phyloP scores from a whole-genome alignment of 306 rosid species.

The Purshia tridentata region DNA sequence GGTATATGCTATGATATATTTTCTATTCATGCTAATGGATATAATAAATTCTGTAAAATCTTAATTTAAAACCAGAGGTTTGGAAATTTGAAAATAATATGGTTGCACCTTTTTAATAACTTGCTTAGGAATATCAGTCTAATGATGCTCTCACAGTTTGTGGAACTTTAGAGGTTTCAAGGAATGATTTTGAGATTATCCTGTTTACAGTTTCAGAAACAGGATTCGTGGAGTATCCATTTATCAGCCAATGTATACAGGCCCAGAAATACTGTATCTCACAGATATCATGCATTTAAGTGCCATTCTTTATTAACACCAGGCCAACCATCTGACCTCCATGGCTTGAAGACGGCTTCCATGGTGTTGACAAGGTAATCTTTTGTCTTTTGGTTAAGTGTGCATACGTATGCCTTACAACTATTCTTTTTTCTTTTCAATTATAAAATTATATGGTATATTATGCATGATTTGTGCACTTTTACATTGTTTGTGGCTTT shows the following conservation, averaged over 20 bases:
- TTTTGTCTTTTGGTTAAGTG: slow-evolving; percentile 3
- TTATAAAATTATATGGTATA: neutral
- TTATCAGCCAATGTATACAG: slow-evolving; percentile 38
- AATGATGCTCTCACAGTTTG: neutral
- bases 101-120: neutral
- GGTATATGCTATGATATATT: neutral
- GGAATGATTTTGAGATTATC: slow-evolving; percentile 10
- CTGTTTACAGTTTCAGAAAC: slow-evolving; percentile 52
- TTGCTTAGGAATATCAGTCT: neutral
- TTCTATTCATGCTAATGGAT: neutral
- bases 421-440: neutral
- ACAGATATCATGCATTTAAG: slow-evolving; percentile 52
- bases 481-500: neutral
- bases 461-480: neutral
- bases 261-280: slow-evolving; percentile 42
- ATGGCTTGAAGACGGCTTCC: slow-evolving; percentile 47
- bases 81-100: neutral
- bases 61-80: neutral
- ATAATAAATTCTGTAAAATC: neutral
- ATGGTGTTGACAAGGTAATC: slow-evolving; percentile 58
- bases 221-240: slow-evolving; percentile 38
- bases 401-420: neutral
- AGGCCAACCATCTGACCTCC: slow-evolving; percentile 41
- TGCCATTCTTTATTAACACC: slow-evolving; percentile 59
- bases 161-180: slow-evolving; percentile 12